Evolutionary conservation across 2,329 filamentous ascomycete genomes (phyloP).

Genomic region (Purpureocillium lavendulum): DNA sequence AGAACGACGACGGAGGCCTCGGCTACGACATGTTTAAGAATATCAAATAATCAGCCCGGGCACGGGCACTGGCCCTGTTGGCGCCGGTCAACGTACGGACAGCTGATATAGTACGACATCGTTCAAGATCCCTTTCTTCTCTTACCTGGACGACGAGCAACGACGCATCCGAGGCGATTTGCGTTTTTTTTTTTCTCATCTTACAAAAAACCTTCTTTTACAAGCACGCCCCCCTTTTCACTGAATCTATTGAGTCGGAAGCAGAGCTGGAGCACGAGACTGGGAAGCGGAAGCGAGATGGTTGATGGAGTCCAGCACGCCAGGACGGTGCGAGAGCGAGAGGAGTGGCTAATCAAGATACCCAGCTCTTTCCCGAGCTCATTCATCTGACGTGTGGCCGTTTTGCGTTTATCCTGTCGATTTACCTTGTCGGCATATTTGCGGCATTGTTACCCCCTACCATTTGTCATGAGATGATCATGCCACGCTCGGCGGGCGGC

Average conservation of each 20-base stretch:
- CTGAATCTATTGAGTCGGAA: not conserved
- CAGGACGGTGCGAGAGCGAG: not conserved
- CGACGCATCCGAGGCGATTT: slow-evolving; percentile 13
- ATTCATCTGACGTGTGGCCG: slow-evolving; percentile 23
- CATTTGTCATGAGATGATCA: not conserved
- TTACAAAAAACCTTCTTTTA: slow-evolving; percentile 3
- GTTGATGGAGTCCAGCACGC: too few relatives aligned
- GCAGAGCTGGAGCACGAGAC: not conserved
- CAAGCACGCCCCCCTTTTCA: not conserved
- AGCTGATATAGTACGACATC: slow-evolving; percentile 1
- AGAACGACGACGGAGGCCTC: slow-evolving; percentile 37
- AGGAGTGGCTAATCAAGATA: slow-evolving; percentile 27
- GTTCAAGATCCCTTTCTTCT: slow-evolving; percentile 9
- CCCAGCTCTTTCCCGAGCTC: slow-evolving; percentile 29
- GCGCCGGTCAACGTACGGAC: not conserved
- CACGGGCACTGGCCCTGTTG: not conserved
- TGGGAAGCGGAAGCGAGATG: slow-evolving; percentile 1
- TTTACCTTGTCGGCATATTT: slow-evolving; percentile 7
- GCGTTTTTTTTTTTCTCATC: slow-evolving; percentile 9
- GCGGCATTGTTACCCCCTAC: slow-evolving; percentile 1
- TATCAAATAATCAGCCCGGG: slow-evolving; percentile 37
- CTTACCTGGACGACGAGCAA: slow-evolving; percentile 17
- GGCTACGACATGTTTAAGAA: slow-evolving; percentile 50
- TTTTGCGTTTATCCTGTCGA: slow-evolving; percentile 14
- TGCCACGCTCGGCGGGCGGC: not conserved